These are phyloP conservation scores for Cornus kousa DNA, from an alignment of 148 eudicot species.

Conservation along the genomic window DNA sequence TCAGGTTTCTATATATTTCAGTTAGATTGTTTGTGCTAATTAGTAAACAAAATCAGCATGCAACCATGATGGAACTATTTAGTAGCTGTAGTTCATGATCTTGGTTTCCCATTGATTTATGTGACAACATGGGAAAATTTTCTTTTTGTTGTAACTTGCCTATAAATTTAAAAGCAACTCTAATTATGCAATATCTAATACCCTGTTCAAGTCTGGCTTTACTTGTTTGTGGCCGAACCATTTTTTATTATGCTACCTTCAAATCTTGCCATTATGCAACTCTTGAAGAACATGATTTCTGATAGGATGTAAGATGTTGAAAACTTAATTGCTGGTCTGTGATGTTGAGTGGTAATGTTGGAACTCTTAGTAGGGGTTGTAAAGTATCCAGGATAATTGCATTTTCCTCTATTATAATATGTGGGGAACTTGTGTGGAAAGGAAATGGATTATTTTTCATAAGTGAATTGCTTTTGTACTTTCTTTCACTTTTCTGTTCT, in stretches of 20 bases:
- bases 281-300: background rate
- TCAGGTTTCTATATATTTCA: slow-evolving; percentile 49
- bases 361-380: too few species aligned
- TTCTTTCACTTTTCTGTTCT: too few species aligned
- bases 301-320: too few species aligned
- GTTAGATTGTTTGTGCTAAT: slow-evolving; percentile 19
- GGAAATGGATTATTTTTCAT: background rate
- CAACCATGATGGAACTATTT: background rate
- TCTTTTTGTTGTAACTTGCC: background rate
- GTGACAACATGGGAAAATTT: background rate
- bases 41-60: background rate
- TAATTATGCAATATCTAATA: background rate
- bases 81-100: background rate
- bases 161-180: background rate
- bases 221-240: background rate
- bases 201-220: background rate
- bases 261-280: background rate
- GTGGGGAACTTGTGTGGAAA: too few species aligned
- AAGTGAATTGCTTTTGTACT: too few species aligned
- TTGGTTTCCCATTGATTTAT: background rate
- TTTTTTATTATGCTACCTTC: background rate
- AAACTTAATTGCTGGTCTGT: too few species aligned
- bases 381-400: too few species aligned
- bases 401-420: too few species aligned
- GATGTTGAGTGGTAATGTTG: too few species aligned